Conservation (phyloP, 2,329 filamentous ascomycete genomes). For the Ophiostoma sp. region DNA sequence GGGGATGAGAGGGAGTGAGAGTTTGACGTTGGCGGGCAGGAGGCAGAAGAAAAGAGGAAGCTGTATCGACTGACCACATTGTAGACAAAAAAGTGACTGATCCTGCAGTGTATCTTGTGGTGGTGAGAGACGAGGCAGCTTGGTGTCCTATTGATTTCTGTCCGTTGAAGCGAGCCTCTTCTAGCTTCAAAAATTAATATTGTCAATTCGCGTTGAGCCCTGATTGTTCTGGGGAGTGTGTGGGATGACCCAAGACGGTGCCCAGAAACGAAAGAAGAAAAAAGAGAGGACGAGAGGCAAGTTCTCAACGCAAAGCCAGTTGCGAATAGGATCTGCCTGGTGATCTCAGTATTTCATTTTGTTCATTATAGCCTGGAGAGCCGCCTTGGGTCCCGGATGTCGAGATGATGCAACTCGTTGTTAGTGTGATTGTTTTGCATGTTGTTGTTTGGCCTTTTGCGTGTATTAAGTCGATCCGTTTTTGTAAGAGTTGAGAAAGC, state of each 20-base stretch:
- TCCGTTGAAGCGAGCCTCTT: slow-evolving; percentile 16
- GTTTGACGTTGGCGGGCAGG: slow-evolving; percentile 1
- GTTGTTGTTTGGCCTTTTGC: slow-evolving; percentile 11
- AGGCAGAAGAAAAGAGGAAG: background rate
- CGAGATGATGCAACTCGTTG: background rate
- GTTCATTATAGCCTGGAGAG: background rate
- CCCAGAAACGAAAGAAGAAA: background rate
- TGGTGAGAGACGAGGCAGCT: background rate
- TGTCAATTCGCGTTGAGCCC: slow-evolving; percentile 10
- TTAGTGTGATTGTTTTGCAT: slow-evolving; percentile 7
- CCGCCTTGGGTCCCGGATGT: background rate
- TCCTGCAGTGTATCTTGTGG: slow-evolving; percentile 9
- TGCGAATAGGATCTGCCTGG: background rate
- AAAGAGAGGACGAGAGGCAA: background rate
- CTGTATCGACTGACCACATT: background rate
- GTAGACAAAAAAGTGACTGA: slow-evolving; percentile 9
- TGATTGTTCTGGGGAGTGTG: background rate
- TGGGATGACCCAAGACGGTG: background rate
- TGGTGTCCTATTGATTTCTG: background rate
- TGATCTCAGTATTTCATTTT: background rate
- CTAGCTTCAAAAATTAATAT: slow-evolving; percentile 19
- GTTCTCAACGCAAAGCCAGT: slow-evolving; percentile 18
- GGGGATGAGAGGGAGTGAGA: background rate
- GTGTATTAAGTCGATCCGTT: background rate
- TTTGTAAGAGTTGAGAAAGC: background rate